Conservation (phyloP, 768 basidiomycete genomes). For the Phlebiopsis flavidoalba region DNA sequence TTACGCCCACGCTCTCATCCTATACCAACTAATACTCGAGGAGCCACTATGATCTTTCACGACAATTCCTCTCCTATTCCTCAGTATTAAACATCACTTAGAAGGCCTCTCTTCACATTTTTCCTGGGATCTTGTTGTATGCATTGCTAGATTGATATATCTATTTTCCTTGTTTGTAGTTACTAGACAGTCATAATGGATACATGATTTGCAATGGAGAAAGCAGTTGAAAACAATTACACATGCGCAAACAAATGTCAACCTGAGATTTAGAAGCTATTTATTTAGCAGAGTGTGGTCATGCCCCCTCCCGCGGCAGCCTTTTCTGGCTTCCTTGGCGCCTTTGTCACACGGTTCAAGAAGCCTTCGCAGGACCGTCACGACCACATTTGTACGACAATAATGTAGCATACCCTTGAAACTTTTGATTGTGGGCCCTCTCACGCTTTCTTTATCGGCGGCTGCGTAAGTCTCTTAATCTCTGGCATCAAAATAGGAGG, state of each 20-base stretch:
- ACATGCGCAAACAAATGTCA: not conserved
- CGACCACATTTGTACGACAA: no score
- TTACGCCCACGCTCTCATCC: no score
- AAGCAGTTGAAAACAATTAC: not conserved
- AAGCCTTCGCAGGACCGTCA: no score
- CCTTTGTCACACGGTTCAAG: conserved; percentile 33
- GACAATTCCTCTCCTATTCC: not conserved
- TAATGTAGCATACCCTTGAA: conserved; percentile 74
- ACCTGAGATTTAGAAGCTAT: not conserved
- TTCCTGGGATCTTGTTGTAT: no score
- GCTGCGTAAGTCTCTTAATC: conserved; percentile 50
- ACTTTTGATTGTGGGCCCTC: conserved; percentile 58
- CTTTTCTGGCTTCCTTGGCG: conserved; percentile 5
- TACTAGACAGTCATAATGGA: not conserved
- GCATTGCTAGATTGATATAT: no score
- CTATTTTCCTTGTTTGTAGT: no score
- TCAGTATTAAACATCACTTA: not conserved
- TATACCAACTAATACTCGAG: not conserved
- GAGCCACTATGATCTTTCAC: not conserved
- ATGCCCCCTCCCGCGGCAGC: no score
- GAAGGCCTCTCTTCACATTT: no score
- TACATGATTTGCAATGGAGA: not conserved
- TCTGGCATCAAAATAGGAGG: conserved; percentile 62
- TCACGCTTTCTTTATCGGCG: conserved; percentile 67
- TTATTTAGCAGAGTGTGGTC: no score